phyloP scores from a whole-genome alignment of 2,329 filamentous ascomycete species.

The Fusarium concolor region DNA sequence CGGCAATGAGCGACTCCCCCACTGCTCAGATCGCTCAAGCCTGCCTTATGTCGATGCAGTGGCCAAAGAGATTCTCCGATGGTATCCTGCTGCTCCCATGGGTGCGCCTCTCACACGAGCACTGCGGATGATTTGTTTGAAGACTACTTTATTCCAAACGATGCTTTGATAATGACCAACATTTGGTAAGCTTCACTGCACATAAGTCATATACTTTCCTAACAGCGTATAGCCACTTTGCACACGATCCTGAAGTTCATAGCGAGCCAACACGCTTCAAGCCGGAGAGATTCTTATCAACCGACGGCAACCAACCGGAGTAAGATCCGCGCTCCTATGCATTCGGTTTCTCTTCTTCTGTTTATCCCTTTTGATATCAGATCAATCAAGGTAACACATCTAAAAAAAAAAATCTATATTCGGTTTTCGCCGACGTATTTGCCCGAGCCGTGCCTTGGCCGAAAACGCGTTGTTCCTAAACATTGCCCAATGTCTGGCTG shows the following conservation, averaged over 20 bases:
- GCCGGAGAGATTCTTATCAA: conserved; percentile 31
- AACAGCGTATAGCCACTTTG: conserved; percentile 24
- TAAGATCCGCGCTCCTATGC: conserved; percentile 46
- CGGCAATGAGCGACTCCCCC: conserved; percentile 45
- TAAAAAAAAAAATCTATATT: no score
- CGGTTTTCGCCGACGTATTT: conserved; percentile 52
- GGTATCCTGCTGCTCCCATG: conserved; percentile 49
- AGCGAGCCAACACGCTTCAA: conserved; percentile 26
- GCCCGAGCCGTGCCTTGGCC: conserved; percentile 49
- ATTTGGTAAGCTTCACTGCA: conserved; percentile 20
- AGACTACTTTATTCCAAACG: conserved; percentile 43
- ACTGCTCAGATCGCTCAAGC: conserved; percentile 35
- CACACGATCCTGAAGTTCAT: conserved; percentile 33
- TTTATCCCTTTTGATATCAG: no score
- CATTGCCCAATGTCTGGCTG: conserved; percentile 57
- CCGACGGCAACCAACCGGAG: conserved; percentile 31
- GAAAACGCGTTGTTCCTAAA: conserved; percentile 48
- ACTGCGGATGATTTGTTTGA: conserved; percentile 43
- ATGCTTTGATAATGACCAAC: conserved; percentile 34
- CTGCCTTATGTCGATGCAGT: conserved; percentile 46
- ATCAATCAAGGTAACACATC: no score
- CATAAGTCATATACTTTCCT: no score
- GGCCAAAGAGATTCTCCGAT: conserved; percentile 48
- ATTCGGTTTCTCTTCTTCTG: no score
- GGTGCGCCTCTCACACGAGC: conserved; percentile 54